phyloP scores from a whole-genome alignment of 352 stramenopile genomes.

The Globisporangium megalacanthum region DNA sequence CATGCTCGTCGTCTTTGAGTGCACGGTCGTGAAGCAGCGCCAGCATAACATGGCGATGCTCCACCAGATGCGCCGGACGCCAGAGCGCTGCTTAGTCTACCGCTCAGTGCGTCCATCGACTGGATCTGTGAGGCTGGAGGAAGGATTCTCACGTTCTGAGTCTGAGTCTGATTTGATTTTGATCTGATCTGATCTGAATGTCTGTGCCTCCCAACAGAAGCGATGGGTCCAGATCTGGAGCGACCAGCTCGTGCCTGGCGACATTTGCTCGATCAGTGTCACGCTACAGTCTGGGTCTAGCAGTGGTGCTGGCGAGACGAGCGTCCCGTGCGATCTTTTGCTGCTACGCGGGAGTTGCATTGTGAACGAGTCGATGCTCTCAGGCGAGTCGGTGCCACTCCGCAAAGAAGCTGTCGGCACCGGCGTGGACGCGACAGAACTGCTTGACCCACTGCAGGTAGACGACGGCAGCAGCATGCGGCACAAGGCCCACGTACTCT shows the following conservation, averaged over 20 bases:
- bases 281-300: slow-evolving; percentile 11
- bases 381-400: slow-evolving; percentile 92
- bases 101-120: slow-evolving; percentile 16
- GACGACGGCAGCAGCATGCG: slow-evolving; percentile 26
- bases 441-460: slow-evolving; percentile 14
- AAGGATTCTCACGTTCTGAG: too few species aligned
- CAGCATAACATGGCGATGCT: slow-evolving; percentile 87
- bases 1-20: slow-evolving; percentile 95
- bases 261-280: slow-evolving; percentile 79
- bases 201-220: slow-evolving; percentile 17
- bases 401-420: slow-evolving; percentile 76
- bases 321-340: slow-evolving; percentile 89
- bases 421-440: slow-evolving; percentile 10
- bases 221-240: slow-evolving; percentile 59
- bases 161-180: neutral
- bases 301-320: slow-evolving; percentile 6
- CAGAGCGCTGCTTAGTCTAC: slow-evolving; percentile 76
- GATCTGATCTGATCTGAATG: neutral
- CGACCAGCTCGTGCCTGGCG: slow-evolving; percentile 72
- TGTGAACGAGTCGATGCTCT: slow-evolving; percentile 96
- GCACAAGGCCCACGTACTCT: slow-evolving; percentile 70
- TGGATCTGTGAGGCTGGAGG: too few species aligned
- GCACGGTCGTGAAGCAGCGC: slow-evolving; percentile 88
- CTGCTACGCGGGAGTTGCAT: slow-evolving; percentile 88
- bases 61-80: slow-evolving; percentile 68